Base-by-base conservation (phyloP, 2,329 filamentous ascomycete genomes). In the Emergomyces orientalis region DNA sequence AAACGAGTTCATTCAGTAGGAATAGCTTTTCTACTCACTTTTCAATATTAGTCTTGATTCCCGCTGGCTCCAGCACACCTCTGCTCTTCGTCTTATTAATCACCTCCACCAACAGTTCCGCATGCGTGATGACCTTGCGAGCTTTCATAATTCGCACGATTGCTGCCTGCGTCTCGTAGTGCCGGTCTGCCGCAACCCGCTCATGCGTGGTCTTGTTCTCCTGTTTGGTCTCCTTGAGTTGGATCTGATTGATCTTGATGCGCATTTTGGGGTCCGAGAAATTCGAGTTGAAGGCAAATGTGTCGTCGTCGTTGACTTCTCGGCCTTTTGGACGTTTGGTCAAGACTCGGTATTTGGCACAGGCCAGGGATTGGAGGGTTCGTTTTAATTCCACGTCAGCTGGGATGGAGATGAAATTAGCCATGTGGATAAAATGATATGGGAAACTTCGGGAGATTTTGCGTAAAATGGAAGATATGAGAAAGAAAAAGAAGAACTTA, bases 181-280 rank as follows among this genome's bases (percentile, higher is more conserved):
- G 91, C 59, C 94, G 82, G 72, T 99, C 94, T 60, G 89, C 88
- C 0, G 87, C 88, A 4, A 99, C 90, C 52, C 91, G 85, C 75
- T 96, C 88, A 75, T 97, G 91, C 1, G 92, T 97, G 69, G 89
- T 90, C 76, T 91, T 89, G 77, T 97, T 97, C 77, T 99, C 94
- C 71, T 93, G 89, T 70, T 89, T 89, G 0, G 94, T 97, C 78
- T 99, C 94, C 77, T 94, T 95, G 59, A 97, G 84, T 77, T 99
- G 94, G 69, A 99, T 94, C 77, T 97, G 93, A 78, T 97, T 99
- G 80, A 99, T 97, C 80, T 99, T 99, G 78, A 99, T 87, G 63
- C 91, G 86, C 76, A 90, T 89, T 75, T 94, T 96, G 25, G 87
- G 83, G 71, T 97, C 88, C 2, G 79, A 79, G 76, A 99, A 99